Base-by-base conservation (phyloP, 305 asterid genomes). In the Solanum aculeatissimum region DNA sequence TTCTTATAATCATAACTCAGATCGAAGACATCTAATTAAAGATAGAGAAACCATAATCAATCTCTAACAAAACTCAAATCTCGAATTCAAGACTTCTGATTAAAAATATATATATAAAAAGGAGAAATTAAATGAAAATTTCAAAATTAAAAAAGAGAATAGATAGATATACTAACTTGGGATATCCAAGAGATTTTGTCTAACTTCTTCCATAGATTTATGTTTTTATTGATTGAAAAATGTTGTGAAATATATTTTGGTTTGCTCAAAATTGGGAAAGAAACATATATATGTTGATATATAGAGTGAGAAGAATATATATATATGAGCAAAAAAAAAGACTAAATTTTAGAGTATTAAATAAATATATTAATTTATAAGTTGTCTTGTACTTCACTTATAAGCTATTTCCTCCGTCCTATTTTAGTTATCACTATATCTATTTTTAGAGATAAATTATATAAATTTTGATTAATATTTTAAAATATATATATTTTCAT, bases 161-260 rank as follows among this genome's bases (percentile, higher is more conserved):
- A 32, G 53, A 11, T n/a, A 32, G 42, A 6, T 57, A 6, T 57
- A 83, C 88, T 86, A 9, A 89, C 94, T 87, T 40, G 84, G 74
- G 21, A 88, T 71, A 58, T 84, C 27, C 3, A 69, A 42, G 25
- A 83, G 86, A 74, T 45, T 66, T 51, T 88, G 85, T 86, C 49
- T 83, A 78, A 87, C 88, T 84, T 86, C 91, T 85, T 83, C 91
- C 92, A 91, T 91, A 88, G 90, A 55, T 60, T 21, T 9, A 21
- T 60, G 2, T 63, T 63, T 21, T 45, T 11, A 1, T 47, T 29
- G 27, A 13, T 49, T 65, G 6, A 3, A 47, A 47, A 29, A 8
- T 25, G 0, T 68, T 16, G 49, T 35, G n/a, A 47, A 82, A 15
- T 82, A 65, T 9, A 27, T 82, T 62, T 57, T 11, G 21, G 2